A percentile compares a stretch with the other conserved stretches of the same genome.
phyloP scores from a whole-genome alignment of 176 grass and related monocot genomes.

The sorghum (Sorghum bicolor) region DNA sequence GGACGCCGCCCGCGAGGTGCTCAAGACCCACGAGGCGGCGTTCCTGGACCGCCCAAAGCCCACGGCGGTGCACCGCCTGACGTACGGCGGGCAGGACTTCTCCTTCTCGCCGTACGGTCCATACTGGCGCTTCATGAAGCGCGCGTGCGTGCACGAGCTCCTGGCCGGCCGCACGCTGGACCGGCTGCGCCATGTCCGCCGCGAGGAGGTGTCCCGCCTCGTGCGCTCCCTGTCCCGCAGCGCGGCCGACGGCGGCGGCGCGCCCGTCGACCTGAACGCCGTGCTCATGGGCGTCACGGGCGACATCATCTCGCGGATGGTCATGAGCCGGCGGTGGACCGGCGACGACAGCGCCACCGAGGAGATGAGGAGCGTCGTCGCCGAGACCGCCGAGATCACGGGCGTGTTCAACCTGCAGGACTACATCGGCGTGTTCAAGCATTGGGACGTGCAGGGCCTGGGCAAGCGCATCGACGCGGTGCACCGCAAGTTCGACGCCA shows the following conservation, averaged over 20 bases:
- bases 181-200: slow-evolving; percentile 46
- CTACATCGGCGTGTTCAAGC: slow-evolving; percentile 48
- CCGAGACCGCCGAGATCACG: slow-evolving; percentile 47
- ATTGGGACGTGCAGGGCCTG: slow-evolving; percentile 70
- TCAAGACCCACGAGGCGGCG: slow-evolving; percentile 50
- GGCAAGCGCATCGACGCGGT: slow-evolving; percentile 39
- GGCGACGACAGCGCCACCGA: slow-evolving; percentile 38
- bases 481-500: slow-evolving; percentile 56
- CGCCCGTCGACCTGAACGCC: slow-evolving; percentile 33
- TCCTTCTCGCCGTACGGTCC: slow-evolving; percentile 62
- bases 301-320: slow-evolving; percentile 59
- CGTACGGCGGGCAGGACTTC: slow-evolving; percentile 59
- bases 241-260: neutral
- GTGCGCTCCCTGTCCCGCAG: slow-evolving; percentile 11
- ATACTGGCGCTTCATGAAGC: slow-evolving; percentile 84
- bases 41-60: slow-evolving; percentile 63
- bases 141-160: slow-evolving; percentile 65
- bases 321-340: slow-evolving; percentile 44
- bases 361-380: slow-evolving; percentile 44
- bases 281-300: slow-evolving; percentile 55
- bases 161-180: slow-evolving; percentile 58
- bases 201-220: slow-evolving; percentile 53
- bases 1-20: slow-evolving; percentile 42
- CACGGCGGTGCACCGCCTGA: slow-evolving; percentile 34
- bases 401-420: slow-evolving; percentile 67